phyloP scores from a whole-genome alignment of 805 yeast species.

The Saccharomycopsis capsularis region DNA sequence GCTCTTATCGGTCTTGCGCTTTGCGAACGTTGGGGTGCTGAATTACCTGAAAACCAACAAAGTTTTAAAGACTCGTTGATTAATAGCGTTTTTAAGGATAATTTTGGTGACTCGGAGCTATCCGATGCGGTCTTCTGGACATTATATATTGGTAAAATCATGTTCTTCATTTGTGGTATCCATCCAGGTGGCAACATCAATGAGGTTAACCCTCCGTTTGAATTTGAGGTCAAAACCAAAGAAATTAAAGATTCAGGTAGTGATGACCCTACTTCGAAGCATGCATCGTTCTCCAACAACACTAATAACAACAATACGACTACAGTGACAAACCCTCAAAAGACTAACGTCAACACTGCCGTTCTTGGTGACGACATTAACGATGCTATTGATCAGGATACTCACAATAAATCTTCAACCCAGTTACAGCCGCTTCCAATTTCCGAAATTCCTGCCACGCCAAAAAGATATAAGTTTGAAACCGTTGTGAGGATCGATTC shows the following conservation, averaged over 20 bases:
- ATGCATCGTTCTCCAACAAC: background rate
- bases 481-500: constrained; percentile 14
- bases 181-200: constrained; percentile 76
- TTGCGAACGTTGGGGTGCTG: constrained; percentile 81
- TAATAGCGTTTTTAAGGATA: constrained; percentile 39
- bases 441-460: background rate
- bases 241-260: constrained; percentile 2
- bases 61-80: constrained; percentile 40
- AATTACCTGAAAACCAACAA: constrained; percentile 52
- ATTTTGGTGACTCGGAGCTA: constrained; percentile 35
- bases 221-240: constrained; percentile 18
- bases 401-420: background rate
- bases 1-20: constrained; percentile 68
- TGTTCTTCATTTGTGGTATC: constrained; percentile 74
- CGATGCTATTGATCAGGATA: background rate
- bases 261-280: background rate
- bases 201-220: constrained; percentile 35
- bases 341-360: background rate
- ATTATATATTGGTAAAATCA: constrained; percentile 59
- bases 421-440: background rate
- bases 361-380: constrained; percentile 10
- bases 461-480: constrained; percentile 15
- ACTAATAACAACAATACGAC: background rate
- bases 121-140: constrained; percentile 65
- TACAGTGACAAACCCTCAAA: background rate